Conservation (phyloP, 345 rosid genomes). For the Crucihimalaya himalaica region DNA sequence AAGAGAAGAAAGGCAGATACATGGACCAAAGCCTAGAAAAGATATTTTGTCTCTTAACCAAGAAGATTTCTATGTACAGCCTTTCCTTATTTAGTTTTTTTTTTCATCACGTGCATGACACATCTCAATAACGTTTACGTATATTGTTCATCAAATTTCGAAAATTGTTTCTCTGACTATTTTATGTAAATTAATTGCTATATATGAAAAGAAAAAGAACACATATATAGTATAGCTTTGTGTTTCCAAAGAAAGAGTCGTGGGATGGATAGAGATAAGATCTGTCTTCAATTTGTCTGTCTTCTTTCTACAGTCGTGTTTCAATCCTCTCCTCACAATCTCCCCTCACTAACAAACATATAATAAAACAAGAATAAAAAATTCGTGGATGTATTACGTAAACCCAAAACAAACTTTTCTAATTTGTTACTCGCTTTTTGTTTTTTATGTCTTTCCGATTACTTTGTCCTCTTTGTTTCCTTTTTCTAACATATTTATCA, state of each 20-base stretch:
- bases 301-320: constrained; percentile 37
- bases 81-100: constrained; percentile 42
- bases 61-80: constrained; percentile 43
- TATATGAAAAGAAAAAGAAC: not conserved
- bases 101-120: constrained; percentile 44
- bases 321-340: constrained; percentile 42
- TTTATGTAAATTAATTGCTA: not conserved
- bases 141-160: constrained; percentile 14
- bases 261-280: constrained; percentile 44
- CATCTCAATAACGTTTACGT: constrained; percentile 33
- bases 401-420: constrained; percentile 35
- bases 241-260: constrained; percentile 41
- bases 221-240: constrained; percentile 20
- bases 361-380: constrained; percentile 28
- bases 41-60: constrained; percentile 42
- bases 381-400: constrained; percentile 31
- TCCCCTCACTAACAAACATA: constrained; percentile 32
- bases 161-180: constrained; percentile 24
- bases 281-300: constrained; percentile 35
- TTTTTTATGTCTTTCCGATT: constrained; percentile 26
- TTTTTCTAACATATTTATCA: constrained; percentile 36
- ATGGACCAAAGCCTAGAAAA: constrained; percentile 40
- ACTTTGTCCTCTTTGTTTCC: constrained; percentile 31
- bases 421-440: constrained; percentile 32
- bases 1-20: constrained; percentile 15